Percentiles rank a stretch among this genome's conserved stretches.
These are phyloP conservation scores for Sporobolomyces roseus DNA, from an alignment of 768 basidiomycete genomes.

Conservation along the genomic window DNA sequence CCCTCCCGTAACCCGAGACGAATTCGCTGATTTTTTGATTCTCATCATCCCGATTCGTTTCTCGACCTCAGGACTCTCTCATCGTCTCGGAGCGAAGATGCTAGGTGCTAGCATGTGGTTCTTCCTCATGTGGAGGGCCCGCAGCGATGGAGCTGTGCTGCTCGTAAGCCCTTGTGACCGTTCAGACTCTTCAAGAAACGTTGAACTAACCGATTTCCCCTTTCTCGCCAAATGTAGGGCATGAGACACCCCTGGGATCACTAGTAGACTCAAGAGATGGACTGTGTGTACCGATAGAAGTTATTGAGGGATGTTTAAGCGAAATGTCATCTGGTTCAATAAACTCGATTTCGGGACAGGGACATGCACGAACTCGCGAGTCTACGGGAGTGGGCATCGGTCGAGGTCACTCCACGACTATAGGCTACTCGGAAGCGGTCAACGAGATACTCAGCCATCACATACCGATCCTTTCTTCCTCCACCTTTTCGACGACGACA, in stretches of 20 bases:
- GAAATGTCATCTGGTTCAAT: too few species aligned
- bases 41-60: background rate
- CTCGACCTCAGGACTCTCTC: constrained; percentile 28
- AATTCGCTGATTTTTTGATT: background rate
- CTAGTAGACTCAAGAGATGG: constrained; percentile 10
- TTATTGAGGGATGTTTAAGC: too few species aligned
- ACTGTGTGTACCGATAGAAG: background rate
- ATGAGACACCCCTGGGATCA: constrained; percentile 40
- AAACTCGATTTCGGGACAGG: too few species aligned
- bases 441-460: too few species aligned
- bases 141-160: constrained; percentile 38
- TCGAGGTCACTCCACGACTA: too few species aligned
- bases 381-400: too few species aligned
- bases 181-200: background rate
- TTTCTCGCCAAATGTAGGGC: constrained; percentile 18
- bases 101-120: constrained; percentile 45
- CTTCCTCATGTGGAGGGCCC: constrained; percentile 42
- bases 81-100: constrained; percentile 39
- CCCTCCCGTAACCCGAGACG: background rate
- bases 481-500: too few species aligned
- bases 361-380: too few species aligned
- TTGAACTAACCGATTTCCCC: background rate
- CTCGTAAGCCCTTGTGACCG: constrained; percentile 25
- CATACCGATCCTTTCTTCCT: too few species aligned
- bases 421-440: too few species aligned